Base-by-base conservation (phyloP, 2,329 filamentous ascomycete species). In the Clonostachys sp. region DNA sequence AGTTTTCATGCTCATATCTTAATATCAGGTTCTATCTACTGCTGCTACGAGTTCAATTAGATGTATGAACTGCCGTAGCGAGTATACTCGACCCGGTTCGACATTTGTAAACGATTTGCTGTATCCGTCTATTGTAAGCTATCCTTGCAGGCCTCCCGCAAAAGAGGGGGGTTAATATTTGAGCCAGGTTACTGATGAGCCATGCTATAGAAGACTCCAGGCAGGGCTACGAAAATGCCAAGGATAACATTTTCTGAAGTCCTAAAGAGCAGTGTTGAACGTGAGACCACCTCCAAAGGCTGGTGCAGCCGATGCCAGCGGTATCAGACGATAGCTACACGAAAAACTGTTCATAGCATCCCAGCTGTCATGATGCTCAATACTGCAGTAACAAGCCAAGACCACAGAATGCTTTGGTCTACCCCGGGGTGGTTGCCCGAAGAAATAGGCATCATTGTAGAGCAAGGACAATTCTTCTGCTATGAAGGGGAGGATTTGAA, bases 241-340 rank as follows among this genome's bases (percentile, higher is more conserved):
- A 79, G 73, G 62, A 77, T 73, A 56, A 89, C 78, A 45, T 99
- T 99, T 63, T 95, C 91, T 1, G 88, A 94, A 59, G 83, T 96
- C 42, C 72, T 99, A n/a, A 96, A 96, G 64, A 83, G 84, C 45
- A 96, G 91, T 53, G 86, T 99, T 33, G 92, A 97, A 66, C 79
- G 90, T 46, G 90, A 96, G 63, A 87, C 88, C 12, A 89, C 89
- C 42, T 91, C 88, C 41, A 84, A 92, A 57, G 94, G 94, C 7
- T 99, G 91, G 91, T 99, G 94, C 62, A 86, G 86, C 54, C 83
- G 86, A 59, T 99, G 95, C 62, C 87, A 91, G 55, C 81, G 90
- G 20, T 97, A 99, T 63, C 91, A 96, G 64, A 87, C 87, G 46
- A 82, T 97, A 45, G 82, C 86, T 12, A 95, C 90, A 17, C 80